A percentile compares a stretch with the other conserved stretches of the same genome.
Evolutionary conservation across 2,329 filamentous ascomycete species (phyloP).

Genomic region (Fusarium tjaetaba): DNA sequence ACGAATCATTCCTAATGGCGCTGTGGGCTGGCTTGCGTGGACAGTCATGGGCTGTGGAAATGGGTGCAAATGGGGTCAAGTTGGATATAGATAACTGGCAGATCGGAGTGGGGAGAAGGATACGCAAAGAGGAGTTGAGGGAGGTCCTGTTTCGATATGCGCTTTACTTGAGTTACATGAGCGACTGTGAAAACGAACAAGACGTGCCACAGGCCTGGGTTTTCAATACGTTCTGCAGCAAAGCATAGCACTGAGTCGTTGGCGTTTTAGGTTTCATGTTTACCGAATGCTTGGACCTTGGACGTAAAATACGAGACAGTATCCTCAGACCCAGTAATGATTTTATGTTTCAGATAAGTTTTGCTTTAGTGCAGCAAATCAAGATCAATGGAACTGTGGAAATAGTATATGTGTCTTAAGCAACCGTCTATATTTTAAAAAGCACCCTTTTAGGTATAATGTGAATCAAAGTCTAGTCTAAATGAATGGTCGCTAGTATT

Average conservation of each 20-base stretch:
- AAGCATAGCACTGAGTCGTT: not conserved
- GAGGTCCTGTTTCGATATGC: slow-evolving; percentile 49
- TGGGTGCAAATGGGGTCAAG: not conserved
- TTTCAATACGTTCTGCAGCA: slow-evolving; percentile 36
- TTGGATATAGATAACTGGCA: slow-evolving; percentile 30
- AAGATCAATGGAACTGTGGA: not conserved
- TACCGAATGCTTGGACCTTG: not conserved
- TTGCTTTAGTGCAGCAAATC: not conserved
- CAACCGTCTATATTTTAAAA: slow-evolving; percentile 17
- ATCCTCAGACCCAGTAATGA: not conserved
- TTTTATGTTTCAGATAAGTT: not conserved
- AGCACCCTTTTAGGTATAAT: slow-evolving; percentile 14
- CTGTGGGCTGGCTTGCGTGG: slow-evolving; percentile 45
- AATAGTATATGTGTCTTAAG: not conserved
- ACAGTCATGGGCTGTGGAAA: slow-evolving; percentile 34
- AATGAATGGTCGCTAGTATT: slow-evolving; percentile 40
- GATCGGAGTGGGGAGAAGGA: slow-evolving; percentile 30
- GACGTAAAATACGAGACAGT: not conserved
- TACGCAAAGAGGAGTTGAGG: slow-evolving; percentile 40
- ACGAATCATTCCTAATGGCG: slow-evolving; percentile 47
- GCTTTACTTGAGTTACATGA: slow-evolving; percentile 49
- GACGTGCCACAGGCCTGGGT: slow-evolving; percentile 48
- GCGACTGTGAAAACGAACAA: slow-evolving; percentile 35
- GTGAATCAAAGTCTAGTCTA: slow-evolving; percentile 38
- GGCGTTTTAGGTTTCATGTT: not conserved